Conservation (phyloP, 129 eudicot genomes). For the Chrysanthemum seticuspe region DNA sequence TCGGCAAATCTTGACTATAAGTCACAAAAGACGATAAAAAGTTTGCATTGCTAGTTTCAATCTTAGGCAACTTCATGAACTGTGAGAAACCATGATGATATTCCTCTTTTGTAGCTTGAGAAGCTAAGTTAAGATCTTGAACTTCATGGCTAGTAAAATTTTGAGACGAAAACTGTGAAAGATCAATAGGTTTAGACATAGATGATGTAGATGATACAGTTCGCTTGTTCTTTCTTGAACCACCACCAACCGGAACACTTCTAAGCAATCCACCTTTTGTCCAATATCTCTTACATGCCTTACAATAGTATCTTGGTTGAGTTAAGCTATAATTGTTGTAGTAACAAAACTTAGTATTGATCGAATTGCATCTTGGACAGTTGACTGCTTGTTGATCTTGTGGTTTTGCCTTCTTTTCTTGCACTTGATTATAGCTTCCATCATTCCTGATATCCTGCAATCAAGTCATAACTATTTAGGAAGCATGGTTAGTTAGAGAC, state of each 20-base stretch:
- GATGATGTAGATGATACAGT: conserved; percentile 30
- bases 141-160: conserved; percentile 33
- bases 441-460: conserved; percentile 35
- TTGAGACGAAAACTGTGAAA: conserved; percentile 39
- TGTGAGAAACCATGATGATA: conserved; percentile 32
- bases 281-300: conserved; percentile 83
- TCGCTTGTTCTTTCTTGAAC: conserved; percentile 78
- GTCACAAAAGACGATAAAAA: conserved; percentile 34
- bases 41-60: conserved; percentile 29
- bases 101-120: conserved; percentile 30
- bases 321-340: conserved; percentile 82
- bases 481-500: too few relatives aligned
- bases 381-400: conserved; percentile 48
- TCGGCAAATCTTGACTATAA: conserved; percentile 10
- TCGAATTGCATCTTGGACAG: conserved; percentile 83
- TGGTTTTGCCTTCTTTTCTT: conserved; percentile 52
- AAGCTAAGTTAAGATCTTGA: conserved; percentile 50
- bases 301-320: conserved; percentile 85
- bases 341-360: conserved; percentile 78
- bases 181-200: conserved; percentile 34
- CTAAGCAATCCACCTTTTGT: conserved; percentile 80
- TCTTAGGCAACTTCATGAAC: conserved; percentile 37
- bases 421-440: conserved; percentile 32
- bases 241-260: conserved; percentile 87
- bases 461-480: conserved; percentile 10